Base-by-base conservation (phyloP, 2,329 filamentous ascomycete species). In the Hysterium pulicare region DNA sequence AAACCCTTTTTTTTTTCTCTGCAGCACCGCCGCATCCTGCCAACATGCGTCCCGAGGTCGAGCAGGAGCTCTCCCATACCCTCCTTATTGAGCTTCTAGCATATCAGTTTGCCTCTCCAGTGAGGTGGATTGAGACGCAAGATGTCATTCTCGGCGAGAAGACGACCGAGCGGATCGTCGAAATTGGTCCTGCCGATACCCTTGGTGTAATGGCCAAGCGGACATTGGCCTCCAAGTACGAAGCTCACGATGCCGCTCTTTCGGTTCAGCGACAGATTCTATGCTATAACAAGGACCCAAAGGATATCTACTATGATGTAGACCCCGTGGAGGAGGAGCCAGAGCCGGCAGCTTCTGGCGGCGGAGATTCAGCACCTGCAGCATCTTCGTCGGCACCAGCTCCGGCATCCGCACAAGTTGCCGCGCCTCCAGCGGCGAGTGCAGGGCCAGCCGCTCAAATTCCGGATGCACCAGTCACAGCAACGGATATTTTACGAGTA, bases 81-180 rank as follows among this genome's bases (percentile, higher is more conserved):
- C 82, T 98, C 72, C 87, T 98, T 67, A 88, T 98, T 55, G 93
- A 98, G 83, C 87, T 98, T 53, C 83, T 98, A 58, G 93, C 93
- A 76, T 98, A 97, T 73, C 93, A 98, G 70, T 98, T 98, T 71
- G 93, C 93, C 61, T 97, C 91, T 41, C 93, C 93, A 38, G 93
- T 98, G 59, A 85, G 93, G 83, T 98, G 93, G 93, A 98, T 98
- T 71, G 93, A 98, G 75, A 98, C 93, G 42, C 93, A 98, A 74
- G 93, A 98, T 91, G 93, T 98, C 59, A 93, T 98, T 64, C 86
- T 98, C 58, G 91, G 86, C 53, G 90, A 97, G 71, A 93, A 95
- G 75, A 86, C 84, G 40, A 94, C 93, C 38, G 93, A 98, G 79
- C 84, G 93, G 65, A 94, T 98, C 64, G 93, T 98, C 60, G 93